phyloP scores from a whole-genome alignment of 805 yeast species.

The Groenewaldozyma tartarivorans region DNA sequence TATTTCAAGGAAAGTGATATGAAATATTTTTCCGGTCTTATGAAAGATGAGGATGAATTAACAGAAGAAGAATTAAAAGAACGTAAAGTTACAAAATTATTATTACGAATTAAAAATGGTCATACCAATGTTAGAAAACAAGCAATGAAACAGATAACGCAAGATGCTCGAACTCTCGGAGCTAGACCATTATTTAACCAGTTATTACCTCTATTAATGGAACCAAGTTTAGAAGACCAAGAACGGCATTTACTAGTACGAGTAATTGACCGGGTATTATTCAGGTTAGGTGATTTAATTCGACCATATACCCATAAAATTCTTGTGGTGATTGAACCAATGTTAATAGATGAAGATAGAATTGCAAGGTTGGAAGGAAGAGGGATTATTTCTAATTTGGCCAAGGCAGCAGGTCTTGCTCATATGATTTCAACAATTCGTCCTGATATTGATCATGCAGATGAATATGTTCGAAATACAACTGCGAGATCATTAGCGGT shows the following conservation, averaged over 20 bases:
- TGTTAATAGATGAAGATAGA: conserved; percentile 69
- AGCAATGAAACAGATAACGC: conserved; percentile 58
- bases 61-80: conserved; percentile 49
- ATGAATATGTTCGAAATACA: conserved; percentile 68
- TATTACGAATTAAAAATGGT: conserved; percentile 73
- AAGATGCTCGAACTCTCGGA: conserved; percentile 55
- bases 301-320: conserved; percentile 69
- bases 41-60: conserved; percentile 29
- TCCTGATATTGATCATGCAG: conserved; percentile 73
- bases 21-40: conserved; percentile 57
- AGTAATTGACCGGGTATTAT: conserved; percentile 58
- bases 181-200: conserved; percentile 59
- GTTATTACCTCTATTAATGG: conserved; percentile 68
- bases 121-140: conserved; percentile 55
- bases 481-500: conserved; percentile 78
- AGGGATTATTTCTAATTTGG: conserved; percentile 62
- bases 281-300: conserved; percentile 52
- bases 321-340: conserved; percentile 65
- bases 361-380: conserved; percentile 70
- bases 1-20: conserved; percentile 64
- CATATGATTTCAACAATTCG: conserved; percentile 70
- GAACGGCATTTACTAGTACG: conserved; percentile 79
- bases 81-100: conserved; percentile 48
- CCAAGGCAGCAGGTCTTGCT: conserved; percentile 76
- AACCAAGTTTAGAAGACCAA: conserved; percentile 61